phyloP scores from a whole-genome alignment of 305 asterid species.

The Coffea humblotiana region DNA sequence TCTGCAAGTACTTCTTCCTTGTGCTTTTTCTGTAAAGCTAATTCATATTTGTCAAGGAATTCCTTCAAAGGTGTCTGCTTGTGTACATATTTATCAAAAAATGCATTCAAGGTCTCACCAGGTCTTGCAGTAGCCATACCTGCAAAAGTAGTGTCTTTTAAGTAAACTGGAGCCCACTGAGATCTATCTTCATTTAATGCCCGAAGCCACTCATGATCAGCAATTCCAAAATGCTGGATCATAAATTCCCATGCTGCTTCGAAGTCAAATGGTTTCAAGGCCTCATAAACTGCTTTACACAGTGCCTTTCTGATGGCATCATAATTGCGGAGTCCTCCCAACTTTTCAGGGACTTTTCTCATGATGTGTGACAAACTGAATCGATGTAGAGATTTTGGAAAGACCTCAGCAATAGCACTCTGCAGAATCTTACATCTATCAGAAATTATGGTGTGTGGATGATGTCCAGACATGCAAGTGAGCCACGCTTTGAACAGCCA shows the following conservation, averaged over 20 bases:
- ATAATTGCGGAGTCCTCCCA: constrained; percentile 68
- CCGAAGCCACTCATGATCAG: constrained; percentile 70
- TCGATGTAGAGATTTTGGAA: constrained; percentile 62
- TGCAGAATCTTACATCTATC: constrained; percentile 68
- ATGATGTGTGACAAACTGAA: constrained; percentile 60
- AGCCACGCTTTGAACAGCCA: constrained; percentile 74
- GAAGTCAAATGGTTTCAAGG: constrained; percentile 62
- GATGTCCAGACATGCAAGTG: constrained; percentile 38
- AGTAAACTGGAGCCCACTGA: constrained; percentile 74
- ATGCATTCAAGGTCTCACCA: constrained; percentile 52
- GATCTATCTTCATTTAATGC: constrained; percentile 62
- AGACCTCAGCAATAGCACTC: constrained; percentile 52
- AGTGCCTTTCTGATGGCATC: constrained; percentile 56
- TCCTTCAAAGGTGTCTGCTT: constrained; percentile 80
- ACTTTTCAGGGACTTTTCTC: constrained; percentile 68
- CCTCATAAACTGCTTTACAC: constrained; percentile 58
- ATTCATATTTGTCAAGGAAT: constrained; percentile 80
- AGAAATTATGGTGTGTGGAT: constrained; percentile 68
- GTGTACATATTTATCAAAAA: constrained; percentile 69
- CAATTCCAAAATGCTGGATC: constrained; percentile 62
- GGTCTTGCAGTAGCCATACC: constrained; percentile 64
- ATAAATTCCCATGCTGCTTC: constrained; percentile 72
- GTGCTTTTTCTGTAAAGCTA: constrained; percentile 66
- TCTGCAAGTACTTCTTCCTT: constrained; percentile 69
- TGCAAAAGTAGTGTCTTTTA: constrained; percentile 58